A percentile compares a stretch with the other conserved stretches of the same genome.
phyloP scores from a whole-genome alignment of 495 filamentous ascomycete genomes.

The Hypomontagnella monticulosa region DNA sequence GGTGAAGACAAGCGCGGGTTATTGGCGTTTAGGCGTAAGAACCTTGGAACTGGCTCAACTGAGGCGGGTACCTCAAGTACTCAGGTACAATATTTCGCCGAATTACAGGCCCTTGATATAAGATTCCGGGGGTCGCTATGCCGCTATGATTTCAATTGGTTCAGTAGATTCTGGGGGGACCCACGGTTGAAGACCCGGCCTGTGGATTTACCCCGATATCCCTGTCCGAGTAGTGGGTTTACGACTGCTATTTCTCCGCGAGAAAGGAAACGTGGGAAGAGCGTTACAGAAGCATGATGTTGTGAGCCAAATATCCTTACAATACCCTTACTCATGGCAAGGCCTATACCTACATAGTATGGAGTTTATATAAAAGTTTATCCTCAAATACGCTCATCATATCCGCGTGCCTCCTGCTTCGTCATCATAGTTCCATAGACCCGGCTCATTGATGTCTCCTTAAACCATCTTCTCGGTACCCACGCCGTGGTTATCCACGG shows the following conservation, averaged over 20 bases:
- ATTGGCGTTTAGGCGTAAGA: slow-evolving; percentile 23
- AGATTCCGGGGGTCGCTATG: slow-evolving; percentile 27
- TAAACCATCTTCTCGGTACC: too few relatives aligned
- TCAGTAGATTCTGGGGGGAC: slow-evolving; percentile 15
- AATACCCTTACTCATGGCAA: too few relatives aligned
- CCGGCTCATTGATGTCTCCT: too few relatives aligned
- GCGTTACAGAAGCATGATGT: too few relatives aligned
- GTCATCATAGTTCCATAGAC: too few relatives aligned
- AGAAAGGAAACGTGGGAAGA: neutral
- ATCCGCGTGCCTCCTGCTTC: too few relatives aligned
- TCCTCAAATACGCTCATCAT: too few relatives aligned
- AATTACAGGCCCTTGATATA: slow-evolving; percentile 24
- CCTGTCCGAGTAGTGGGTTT: slow-evolving; percentile 14
- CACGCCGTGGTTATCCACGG: too few relatives aligned
- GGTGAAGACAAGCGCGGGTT: slow-evolving; percentile 7
- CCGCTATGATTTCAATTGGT: slow-evolving; percentile 21
- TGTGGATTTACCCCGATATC: slow-evolving; percentile 32
- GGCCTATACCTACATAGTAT: too few relatives aligned
- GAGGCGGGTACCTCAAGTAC: too few relatives aligned
- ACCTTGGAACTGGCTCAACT: slow-evolving; percentile 10
- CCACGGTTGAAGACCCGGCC: slow-evolving; percentile 20
- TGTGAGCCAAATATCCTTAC: too few relatives aligned
- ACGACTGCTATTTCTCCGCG: slow-evolving; percentile 1
- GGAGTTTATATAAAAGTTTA: too few relatives aligned
- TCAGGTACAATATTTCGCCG: slow-evolving; percentile 37